Conservation (phyloP, 805 yeast species). For the Groenewaldozyma salmanticensis region DNA sequence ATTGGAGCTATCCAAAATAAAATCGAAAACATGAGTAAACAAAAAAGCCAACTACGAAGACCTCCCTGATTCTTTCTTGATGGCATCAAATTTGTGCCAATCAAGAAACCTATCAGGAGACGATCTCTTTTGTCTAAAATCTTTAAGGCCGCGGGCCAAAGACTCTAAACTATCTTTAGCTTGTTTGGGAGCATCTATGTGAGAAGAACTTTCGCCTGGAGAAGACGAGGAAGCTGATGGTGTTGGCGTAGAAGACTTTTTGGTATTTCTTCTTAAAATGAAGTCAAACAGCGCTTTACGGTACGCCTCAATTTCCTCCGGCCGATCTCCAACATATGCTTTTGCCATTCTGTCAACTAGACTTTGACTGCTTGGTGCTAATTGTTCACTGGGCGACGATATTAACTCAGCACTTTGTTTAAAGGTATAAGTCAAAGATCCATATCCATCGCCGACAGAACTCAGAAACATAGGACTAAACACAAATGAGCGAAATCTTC, state of each 20-base stretch:
- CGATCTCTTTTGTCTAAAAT: not conserved
- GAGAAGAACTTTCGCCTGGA: too few species aligned
- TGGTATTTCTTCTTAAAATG: not conserved
- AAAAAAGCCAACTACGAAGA: too few species aligned
- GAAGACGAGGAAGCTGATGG: too few species aligned
- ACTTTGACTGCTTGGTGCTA: conserved; percentile 1
- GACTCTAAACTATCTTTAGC: too few species aligned
- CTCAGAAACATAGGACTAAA: conserved; percentile 18
- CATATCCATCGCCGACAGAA: conserved; percentile 9
- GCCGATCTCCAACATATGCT: conserved; percentile 10
- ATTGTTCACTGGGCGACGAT: not conserved
- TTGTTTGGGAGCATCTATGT: too few species aligned
- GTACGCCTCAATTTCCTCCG: conserved; percentile 8
- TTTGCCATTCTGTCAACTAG: conserved; percentile 5
- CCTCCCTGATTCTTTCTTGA: conserved; percentile 1
- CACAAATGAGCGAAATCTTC: conserved; percentile 16
- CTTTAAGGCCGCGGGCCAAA: not conserved
- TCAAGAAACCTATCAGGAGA: conserved; percentile 2
- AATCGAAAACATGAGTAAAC: too few species aligned
- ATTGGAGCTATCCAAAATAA: too few species aligned
- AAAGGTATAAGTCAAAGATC: conserved; percentile 16
- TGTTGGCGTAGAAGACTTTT: not conserved
- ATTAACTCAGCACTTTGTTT: not conserved
- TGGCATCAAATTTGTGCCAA: conserved; percentile 5
- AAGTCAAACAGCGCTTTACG: conserved; percentile 8